Evolutionary conservation across 306 rosid species (phyloP).

Genomic region (Carpinus fangiana): DNA sequence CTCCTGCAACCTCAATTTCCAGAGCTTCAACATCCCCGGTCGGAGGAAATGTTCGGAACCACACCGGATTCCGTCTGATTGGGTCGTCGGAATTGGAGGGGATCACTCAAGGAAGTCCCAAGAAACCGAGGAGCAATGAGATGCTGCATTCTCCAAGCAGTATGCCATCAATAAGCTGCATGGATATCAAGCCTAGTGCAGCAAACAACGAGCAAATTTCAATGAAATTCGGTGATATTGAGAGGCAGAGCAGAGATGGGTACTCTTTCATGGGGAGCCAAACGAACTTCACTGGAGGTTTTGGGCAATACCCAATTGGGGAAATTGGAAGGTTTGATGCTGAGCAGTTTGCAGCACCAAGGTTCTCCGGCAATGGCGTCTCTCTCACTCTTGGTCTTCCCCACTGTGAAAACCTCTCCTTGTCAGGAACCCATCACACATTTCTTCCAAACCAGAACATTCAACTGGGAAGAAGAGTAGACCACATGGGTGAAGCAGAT

Average conservation of each 20-base stretch:
- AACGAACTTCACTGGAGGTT: conserved; percentile 71
- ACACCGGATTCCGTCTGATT: conserved; percentile 66
- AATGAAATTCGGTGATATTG: conserved; percentile 60
- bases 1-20: conserved; percentile 46
- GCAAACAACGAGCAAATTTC: conserved; percentile 47
- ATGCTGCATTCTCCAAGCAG: conserved; percentile 47
- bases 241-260: conserved; percentile 68
- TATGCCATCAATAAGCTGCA: conserved; percentile 40
- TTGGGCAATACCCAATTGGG: conserved; percentile 87
- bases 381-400: conserved; percentile 96
- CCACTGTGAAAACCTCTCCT: conserved; percentile 67
- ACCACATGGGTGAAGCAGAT: conserved; percentile 52
- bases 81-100: conserved; percentile 87
- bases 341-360: conserved; percentile 66
- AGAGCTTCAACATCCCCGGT: conserved; percentile 53
- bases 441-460: conserved; percentile 73
- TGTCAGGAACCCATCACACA: conserved; percentile 65
- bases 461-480: conserved; percentile 74
- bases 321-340: conserved; percentile 82
- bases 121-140: conserved; percentile 62
- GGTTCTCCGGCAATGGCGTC: conserved; percentile 84
- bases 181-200: conserved; percentile 54
- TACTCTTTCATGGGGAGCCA: conserved; percentile 77
- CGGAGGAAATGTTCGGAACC: conserved; percentile 50
- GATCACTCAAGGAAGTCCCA: conserved; percentile 83